Conservation (phyloP, 106 monocot species). For the Alisma plantagoaquatica region DNA sequence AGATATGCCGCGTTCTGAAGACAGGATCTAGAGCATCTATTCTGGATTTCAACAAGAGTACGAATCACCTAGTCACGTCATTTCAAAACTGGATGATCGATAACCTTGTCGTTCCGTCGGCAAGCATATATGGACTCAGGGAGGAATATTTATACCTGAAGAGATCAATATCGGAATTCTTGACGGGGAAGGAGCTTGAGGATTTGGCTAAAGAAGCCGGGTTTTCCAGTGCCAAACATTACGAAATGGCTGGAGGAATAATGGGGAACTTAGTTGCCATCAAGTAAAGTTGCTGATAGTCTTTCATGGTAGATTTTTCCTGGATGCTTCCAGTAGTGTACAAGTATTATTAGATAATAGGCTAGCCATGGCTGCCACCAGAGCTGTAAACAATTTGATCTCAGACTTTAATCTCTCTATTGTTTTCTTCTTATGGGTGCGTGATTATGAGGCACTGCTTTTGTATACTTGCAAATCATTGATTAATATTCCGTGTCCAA, state of each 20-base stretch:
- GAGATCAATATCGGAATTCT: constrained; percentile 58
- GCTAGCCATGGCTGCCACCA: too few species aligned
- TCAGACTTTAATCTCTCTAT: too few species aligned
- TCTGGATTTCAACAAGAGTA: constrained; percentile 91
- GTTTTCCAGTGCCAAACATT: constrained; percentile 53
- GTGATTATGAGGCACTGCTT: too few species aligned
- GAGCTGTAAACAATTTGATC: too few species aligned
- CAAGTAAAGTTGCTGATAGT: constrained; percentile 3
- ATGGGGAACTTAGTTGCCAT: constrained; percentile 74
- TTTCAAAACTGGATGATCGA: constrained; percentile 86
- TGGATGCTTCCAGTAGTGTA: too few species aligned
- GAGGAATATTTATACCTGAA: constrained; percentile 84
- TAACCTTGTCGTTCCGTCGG: constrained; percentile 74
- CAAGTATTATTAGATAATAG: too few species aligned
- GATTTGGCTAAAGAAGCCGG: constrained; percentile 55
- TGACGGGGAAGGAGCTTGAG: constrained; percentile 75
- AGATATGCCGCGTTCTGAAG: constrained; percentile 79
- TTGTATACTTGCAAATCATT: too few species aligned
- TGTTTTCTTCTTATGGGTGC: too few species aligned
- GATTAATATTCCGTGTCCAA: too few species aligned
- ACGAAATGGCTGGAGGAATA: constrained; percentile 61
- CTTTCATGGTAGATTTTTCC: constrained; percentile 1
- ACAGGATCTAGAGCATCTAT: constrained; percentile 79
- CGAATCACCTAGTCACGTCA: constrained; percentile 29
- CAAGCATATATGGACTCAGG: constrained; percentile 57